Conservation (phyloP, 768 basidiomycete species). For the Pholiota microspora region DNA sequence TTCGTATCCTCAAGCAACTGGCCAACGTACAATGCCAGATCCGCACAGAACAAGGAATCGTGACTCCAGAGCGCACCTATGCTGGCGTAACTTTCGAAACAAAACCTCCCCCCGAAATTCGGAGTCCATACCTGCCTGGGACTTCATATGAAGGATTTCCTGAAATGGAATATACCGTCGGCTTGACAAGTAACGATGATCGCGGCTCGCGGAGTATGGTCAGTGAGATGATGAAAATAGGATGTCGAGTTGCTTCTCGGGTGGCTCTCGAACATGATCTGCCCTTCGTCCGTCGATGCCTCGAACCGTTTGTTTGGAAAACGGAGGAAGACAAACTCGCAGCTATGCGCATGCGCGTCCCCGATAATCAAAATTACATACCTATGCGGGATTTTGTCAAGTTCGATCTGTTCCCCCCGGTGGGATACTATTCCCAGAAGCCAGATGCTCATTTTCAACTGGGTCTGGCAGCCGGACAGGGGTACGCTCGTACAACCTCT, state of each 20-base stretch:
- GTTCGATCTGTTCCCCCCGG: conserved; percentile 29
- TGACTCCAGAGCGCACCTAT: neutral
- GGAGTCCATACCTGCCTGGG: conserved; percentile 25
- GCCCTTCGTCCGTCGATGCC: conserved; percentile 60
- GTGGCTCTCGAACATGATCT: conserved; percentile 62
- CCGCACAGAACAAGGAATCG: conserved; percentile 6
- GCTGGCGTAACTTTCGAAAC: conserved; percentile 12
- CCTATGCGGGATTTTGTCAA: conserved; percentile 29
- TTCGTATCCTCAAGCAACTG: conserved; percentile 26
- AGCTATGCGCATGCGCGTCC: conserved; percentile 48
- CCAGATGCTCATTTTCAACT: conserved; percentile 67
- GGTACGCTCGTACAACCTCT: conserved; percentile 82
- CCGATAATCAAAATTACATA: conserved; percentile 44
- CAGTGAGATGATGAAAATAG: conserved; percentile 80
- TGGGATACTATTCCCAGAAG: conserved; percentile 44
- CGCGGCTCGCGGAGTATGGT: conserved; percentile 56
- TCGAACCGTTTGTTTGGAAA: conserved; percentile 28
- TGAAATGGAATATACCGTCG: conserved; percentile 45
- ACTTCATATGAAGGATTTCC: conserved; percentile 48
- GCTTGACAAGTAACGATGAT: conserved; percentile 19
- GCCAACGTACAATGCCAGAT: conserved; percentile 12
- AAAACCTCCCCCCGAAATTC: conserved; percentile 26
- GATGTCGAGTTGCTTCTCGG: conserved; percentile 70
- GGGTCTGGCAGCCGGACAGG: conserved; percentile 69
- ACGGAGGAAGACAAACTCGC: conserved; percentile 30